A percentile compares a stretch with the other conserved stretches of the same genome.
phyloP scores from a whole-genome alignment of 2,329 filamentous ascomycete species.

The Penicillium aurantiogriseum region DNA sequence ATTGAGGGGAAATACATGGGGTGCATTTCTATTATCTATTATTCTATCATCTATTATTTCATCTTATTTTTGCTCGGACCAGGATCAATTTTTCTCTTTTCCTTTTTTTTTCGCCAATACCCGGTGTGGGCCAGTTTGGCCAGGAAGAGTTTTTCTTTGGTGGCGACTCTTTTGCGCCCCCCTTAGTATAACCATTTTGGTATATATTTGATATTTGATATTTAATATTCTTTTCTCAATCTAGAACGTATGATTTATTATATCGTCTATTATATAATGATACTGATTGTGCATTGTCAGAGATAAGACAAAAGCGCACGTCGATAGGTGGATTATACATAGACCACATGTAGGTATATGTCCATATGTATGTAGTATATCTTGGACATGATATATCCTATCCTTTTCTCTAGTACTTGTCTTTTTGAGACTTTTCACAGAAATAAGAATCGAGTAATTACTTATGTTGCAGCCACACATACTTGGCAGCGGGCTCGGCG shows the following conservation, averaged over 20 bases:
- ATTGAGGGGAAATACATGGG: neutral
- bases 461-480: neutral
- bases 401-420: neutral
- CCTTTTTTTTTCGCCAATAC: neutral
- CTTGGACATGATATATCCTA: neutral
- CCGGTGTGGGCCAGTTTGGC: slow-evolving; percentile 5
- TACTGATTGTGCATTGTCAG: neutral
- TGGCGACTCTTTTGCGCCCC: neutral
- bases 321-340: neutral
- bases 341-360: neutral
- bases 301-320: neutral
- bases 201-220: neutral
- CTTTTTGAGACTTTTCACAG: neutral
- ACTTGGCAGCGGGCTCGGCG: neutral
- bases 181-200: neutral
- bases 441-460: neutral
- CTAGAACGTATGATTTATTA: neutral
- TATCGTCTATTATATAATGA: neutral
- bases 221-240: neutral
- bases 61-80: neutral
- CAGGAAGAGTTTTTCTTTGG: slow-evolving; percentile 9
- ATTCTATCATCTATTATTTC: neutral
- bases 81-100: neutral
- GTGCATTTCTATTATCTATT: neutral
- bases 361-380: neutral